phyloP scores from a whole-genome alignment of 805 yeast genomes.

The Maudiozyma barnettii region DNA sequence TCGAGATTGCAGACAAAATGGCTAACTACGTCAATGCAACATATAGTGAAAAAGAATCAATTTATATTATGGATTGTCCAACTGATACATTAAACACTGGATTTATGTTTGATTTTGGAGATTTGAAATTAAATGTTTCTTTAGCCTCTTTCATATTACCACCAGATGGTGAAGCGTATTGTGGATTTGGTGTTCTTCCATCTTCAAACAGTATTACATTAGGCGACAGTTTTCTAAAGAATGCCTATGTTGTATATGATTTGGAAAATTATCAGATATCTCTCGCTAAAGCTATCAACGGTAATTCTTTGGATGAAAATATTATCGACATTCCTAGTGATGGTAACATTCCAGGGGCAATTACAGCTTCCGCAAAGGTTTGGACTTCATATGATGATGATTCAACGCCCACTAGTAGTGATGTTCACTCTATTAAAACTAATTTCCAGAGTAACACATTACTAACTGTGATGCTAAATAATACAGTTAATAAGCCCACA shows the following conservation, averaged over 20 bases:
- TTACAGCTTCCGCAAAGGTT: constrained; percentile 31
- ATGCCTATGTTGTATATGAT: constrained; percentile 48
- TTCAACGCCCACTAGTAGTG: background rate
- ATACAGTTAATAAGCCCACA: background rate
- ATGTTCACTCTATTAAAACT: background rate
- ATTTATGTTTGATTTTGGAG: constrained; percentile 44
- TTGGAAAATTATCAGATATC: constrained; percentile 37
- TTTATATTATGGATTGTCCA: constrained; percentile 37
- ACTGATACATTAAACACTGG: constrained; percentile 9
- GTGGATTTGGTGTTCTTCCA: constrained; percentile 36
- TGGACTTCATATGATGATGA: constrained; percentile 14
- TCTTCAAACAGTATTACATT: constrained; percentile 32
- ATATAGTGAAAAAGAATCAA: constrained; percentile 30
- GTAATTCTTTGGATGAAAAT: constrained; percentile 20
- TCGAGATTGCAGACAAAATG: constrained; percentile 21
- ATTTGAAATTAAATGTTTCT: constrained; percentile 45
- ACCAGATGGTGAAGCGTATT: constrained; percentile 24
- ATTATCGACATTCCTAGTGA: constrained; percentile 37
- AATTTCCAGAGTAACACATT: background rate
- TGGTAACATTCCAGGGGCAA: constrained; percentile 42
- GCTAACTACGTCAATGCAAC: constrained; percentile 29
- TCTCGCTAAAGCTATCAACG: constrained; percentile 33
- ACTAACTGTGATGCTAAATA: background rate
- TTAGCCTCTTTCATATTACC: constrained; percentile 27
- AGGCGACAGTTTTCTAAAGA: constrained; percentile 46